Percentiles rank a stretch among this genome's conserved stretches.
Evolutionary conservation across 2,329 filamentous ascomycete genomes (phyloP).

Genomic region (Trichoderma brevicompactum): DNA sequence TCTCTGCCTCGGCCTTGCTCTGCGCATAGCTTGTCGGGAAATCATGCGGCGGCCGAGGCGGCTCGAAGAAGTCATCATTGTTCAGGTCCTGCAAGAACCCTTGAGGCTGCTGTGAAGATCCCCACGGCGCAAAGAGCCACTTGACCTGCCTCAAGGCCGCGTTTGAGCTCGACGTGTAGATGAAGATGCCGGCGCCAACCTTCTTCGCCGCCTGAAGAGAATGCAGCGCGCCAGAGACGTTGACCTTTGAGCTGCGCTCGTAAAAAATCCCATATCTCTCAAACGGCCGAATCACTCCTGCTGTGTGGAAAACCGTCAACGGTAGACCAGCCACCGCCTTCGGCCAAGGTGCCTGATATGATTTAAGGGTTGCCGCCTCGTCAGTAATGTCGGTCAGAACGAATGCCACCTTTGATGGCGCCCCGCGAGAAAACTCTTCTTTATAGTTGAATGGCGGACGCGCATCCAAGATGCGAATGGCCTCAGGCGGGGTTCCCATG

Average conservation of each 20-base stretch:
- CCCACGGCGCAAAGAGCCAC: slow-evolving; percentile 52
- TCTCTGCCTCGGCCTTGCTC: slow-evolving; percentile 57
- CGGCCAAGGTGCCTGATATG: slow-evolving; percentile 55
- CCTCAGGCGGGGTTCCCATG: slow-evolving; percentile 54
- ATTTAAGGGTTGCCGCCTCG: slow-evolving; percentile 46
- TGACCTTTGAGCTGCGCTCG: slow-evolving; percentile 51
- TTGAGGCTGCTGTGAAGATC: slow-evolving; percentile 39
- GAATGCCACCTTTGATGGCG: slow-evolving; percentile 47
- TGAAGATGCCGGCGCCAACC: slow-evolving; percentile 54
- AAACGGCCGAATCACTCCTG: slow-evolving; percentile 56
- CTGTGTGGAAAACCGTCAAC: slow-evolving; percentile 62
- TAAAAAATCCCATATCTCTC: slow-evolving; percentile 54
- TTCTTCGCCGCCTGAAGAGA: slow-evolving; percentile 52
- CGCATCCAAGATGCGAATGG: slow-evolving; percentile 60
- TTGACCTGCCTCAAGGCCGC: slow-evolving; percentile 48
- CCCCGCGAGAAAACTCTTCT: slow-evolving; percentile 46
- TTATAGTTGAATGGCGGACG: slow-evolving; percentile 49
- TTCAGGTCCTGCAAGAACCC: slow-evolving; percentile 51
- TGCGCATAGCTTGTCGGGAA: slow-evolving; percentile 58
- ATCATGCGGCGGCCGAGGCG: slow-evolving; percentile 45
- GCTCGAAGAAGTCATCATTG: slow-evolving; percentile 49
- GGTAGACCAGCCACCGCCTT: slow-evolving; percentile 47
- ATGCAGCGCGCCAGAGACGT: slow-evolving; percentile 55
- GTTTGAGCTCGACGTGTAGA: slow-evolving; percentile 56
- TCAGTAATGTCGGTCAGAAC: slow-evolving; percentile 57